Evolutionary conservation across 192 early-diverging fungal species (phyloP).

Genomic region (Coemansia sp.): DNA sequence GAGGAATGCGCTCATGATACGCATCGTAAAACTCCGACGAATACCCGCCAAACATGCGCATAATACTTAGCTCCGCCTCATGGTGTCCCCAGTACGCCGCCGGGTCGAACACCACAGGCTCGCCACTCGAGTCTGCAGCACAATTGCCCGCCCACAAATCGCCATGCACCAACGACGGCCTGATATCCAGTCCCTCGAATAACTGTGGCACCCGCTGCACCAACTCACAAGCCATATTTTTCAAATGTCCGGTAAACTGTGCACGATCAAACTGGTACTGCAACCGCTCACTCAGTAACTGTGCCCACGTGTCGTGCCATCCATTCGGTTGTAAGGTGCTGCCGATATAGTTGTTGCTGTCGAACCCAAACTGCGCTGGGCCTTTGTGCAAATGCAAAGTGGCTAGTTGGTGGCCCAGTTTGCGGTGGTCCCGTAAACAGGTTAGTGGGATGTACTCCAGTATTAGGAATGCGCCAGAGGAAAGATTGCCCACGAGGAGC

Average conservation of each 20-base stretch:
- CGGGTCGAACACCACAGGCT: constrained; percentile 36
- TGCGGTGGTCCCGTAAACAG: constrained; percentile 15
- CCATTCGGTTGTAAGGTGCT: constrained; percentile 30
- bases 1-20: constrained; percentile 26
- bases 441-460: constrained; percentile 20
- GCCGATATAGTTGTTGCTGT: constrained; percentile 34
- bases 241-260: not conserved
- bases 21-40: constrained; percentile 16
- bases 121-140: constrained; percentile 15
- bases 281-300: constrained; percentile 25
- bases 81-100: constrained; percentile 42
- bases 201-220: constrained; percentile 19
- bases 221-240: constrained; percentile 6
- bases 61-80: constrained; percentile 41
- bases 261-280: constrained; percentile 27
- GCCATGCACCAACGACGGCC: constrained; percentile 37
- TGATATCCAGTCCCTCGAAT: constrained; percentile 19
- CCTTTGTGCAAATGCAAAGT: constrained; percentile 17
- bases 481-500: constrained; percentile 9
- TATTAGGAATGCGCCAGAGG: constrained; percentile 23
- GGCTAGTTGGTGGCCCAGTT: constrained; percentile 26
- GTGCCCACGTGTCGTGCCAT: constrained; percentile 32
- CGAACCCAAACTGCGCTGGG: constrained; percentile 28
- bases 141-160: constrained; percentile 38
- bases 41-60: constrained; percentile 40